phyloP scores from a whole-genome alignment of 768 basidiomycete species.

The Nidula microcarpa region DNA sequence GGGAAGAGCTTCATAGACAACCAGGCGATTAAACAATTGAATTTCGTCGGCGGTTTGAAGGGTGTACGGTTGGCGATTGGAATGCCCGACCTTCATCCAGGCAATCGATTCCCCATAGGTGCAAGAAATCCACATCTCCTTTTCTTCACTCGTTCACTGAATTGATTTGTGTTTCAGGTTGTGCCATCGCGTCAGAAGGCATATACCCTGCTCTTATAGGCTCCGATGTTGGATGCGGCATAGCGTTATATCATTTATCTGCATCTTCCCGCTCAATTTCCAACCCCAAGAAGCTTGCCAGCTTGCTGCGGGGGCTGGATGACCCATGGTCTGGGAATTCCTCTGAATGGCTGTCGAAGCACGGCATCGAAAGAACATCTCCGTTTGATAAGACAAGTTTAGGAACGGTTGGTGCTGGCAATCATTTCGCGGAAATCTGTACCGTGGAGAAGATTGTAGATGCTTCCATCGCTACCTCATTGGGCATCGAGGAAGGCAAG shows the following conservation, averaged over 20 bases:
- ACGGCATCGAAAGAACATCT: slow-evolving; percentile 23
- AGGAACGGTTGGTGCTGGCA: slow-evolving; percentile 33
- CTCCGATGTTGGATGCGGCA: slow-evolving; percentile 35
- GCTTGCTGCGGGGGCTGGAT: slow-evolving; percentile 25
- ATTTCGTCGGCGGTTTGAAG: slow-evolving; percentile 18
- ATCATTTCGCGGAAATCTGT: slow-evolving; percentile 36
- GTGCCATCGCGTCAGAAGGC: slow-evolving; percentile 28
- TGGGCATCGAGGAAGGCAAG: slow-evolving; percentile 17
- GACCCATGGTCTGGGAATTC: slow-evolving; percentile 32
- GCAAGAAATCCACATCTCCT: neutral
- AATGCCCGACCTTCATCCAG: slow-evolving; percentile 37
- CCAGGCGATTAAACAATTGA: slow-evolving; percentile 26
- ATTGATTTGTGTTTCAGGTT: slow-evolving; percentile 13
- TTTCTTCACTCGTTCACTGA: neutral
- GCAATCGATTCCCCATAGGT: slow-evolving; percentile 28
- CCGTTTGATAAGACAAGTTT: slow-evolving; percentile 23
- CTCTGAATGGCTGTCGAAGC: slow-evolving; percentile 25
- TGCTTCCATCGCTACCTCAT: slow-evolving; percentile 11
- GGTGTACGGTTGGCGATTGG: slow-evolving; percentile 27
- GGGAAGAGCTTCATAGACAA: slow-evolving; percentile 25
- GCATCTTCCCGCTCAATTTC: slow-evolving; percentile 15
- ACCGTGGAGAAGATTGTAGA: slow-evolving; percentile 27
- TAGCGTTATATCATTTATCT: slow-evolving; percentile 28
- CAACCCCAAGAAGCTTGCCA: slow-evolving; percentile 25
- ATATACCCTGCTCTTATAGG: slow-evolving; percentile 36